Conservation (phyloP, 345 rosid genomes). For the Mercurialis annua region DNA sequence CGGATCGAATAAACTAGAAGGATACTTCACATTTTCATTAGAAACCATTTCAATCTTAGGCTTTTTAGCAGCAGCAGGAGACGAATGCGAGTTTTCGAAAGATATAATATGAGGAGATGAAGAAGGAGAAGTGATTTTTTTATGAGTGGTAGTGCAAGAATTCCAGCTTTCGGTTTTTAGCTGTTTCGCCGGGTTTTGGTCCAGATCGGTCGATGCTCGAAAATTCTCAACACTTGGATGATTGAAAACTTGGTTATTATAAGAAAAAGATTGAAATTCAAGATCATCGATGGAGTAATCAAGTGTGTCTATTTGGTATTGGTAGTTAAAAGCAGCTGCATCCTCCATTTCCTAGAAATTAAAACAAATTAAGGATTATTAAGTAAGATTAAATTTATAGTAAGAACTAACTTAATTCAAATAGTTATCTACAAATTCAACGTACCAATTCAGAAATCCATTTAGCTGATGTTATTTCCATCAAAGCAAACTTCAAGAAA, state of each 20-base stretch:
- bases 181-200: conserved; percentile 36
- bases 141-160: conserved; percentile 27
- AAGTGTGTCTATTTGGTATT: conserved; percentile 24
- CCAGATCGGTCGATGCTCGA: not conserved
- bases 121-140: conserved; percentile 26
- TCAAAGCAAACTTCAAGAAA: conserved; percentile 8
- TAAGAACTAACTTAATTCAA: not conserved
- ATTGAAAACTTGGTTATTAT: conserved; percentile 17
- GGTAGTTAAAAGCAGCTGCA: conserved; percentile 23
- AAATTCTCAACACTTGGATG: conserved; percentile 11
- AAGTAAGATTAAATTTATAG: not conserved
- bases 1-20: conserved; percentile 8
- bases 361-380: not conserved
- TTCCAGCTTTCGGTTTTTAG: conserved; percentile 31
- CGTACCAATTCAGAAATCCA: conserved; percentile 38
- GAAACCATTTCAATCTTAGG: conserved; percentile 20
- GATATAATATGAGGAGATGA: conserved; percentile 42
- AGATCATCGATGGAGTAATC: conserved; percentile 29
- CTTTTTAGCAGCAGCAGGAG: conserved; percentile 23
- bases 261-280: conserved; percentile 25
- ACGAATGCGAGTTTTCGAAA: conserved; percentile 30
- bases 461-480: conserved; percentile 33
- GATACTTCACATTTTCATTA: conserved; percentile 2
- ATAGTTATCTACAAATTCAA: not conserved
- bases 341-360: conserved; percentile 33